phyloP scores from a whole-genome alignment of 306 rosid species.

The Cucurbita ficifolia region DNA sequence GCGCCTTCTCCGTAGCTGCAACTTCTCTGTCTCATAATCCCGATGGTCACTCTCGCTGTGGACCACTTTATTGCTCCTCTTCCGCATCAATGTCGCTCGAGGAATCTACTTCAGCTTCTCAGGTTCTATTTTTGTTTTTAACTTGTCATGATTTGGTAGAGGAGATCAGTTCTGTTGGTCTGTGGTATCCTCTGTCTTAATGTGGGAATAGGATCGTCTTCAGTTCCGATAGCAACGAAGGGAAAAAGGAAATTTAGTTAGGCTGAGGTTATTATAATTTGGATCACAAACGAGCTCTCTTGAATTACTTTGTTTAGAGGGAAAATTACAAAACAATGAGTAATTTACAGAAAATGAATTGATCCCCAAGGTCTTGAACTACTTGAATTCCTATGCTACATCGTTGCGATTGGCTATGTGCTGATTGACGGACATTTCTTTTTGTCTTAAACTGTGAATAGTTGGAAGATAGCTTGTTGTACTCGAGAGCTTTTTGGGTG shows the following conservation, averaged over 20 bases:
- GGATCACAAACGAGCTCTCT: not conserved
- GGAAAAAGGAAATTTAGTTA: not conserved
- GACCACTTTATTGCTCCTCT: slow-evolving; percentile 25
- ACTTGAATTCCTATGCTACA: not conserved
- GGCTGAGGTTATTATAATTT: not conserved
- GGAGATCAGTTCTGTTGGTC: not conserved
- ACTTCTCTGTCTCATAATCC: slow-evolving; percentile 2
- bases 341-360: not conserved
- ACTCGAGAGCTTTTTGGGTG: slow-evolving; percentile 77
- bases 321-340: not conserved
- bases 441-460: slow-evolving; percentile 14
- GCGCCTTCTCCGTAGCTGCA: slow-evolving; percentile 4
- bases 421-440: not conserved
- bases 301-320: not conserved
- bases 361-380: not conserved
- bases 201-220: not conserved
- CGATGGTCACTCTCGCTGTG: not conserved
- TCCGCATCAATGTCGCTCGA: slow-evolving; percentile 19
- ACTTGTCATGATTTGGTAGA: not conserved
- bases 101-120: slow-evolving; percentile 29
- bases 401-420: not conserved
- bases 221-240: not conserved
- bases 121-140: slow-evolving; percentile 26
- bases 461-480: slow-evolving; percentile 38
- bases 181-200: not conserved